Conservation (phyloP, 495 filamentous ascomycete species). For the Hypomontagnella monticulosa region DNA sequence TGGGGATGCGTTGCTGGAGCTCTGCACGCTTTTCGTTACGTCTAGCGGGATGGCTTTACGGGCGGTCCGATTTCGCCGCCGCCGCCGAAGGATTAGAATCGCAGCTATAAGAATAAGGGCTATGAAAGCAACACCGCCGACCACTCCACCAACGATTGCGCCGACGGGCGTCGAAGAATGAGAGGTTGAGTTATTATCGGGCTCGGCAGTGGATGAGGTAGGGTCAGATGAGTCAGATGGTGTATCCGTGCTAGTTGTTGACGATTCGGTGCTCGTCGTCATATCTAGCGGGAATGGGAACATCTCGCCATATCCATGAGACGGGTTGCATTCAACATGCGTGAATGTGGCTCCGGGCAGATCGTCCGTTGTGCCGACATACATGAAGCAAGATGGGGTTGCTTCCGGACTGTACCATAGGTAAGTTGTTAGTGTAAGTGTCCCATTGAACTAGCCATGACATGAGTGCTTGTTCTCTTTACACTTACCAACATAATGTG, state of each 20-base stretch:
- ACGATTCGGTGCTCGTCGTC: slow-evolving; percentile 12
- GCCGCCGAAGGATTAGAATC: slow-evolving; percentile 17
- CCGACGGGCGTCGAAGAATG: slow-evolving; percentile 24
- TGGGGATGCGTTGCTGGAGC: slow-evolving; percentile 17
- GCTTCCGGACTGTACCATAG: slow-evolving; percentile 18
- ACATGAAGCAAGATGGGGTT: slow-evolving; percentile 35
- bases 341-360: slow-evolving; percentile 29
- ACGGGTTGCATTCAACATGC: slow-evolving; percentile 35
- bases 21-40: slow-evolving; percentile 7
- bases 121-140: slow-evolving; percentile 33
- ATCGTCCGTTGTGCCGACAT: slow-evolving; percentile 28
- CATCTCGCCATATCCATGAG: slow-evolving; percentile 36
- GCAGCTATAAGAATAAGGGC: slow-evolving; percentile 11
- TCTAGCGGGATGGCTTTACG: not conserved
- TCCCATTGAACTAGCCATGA: not conserved
- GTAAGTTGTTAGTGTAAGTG: not conserved
- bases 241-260: slow-evolving; percentile 3
- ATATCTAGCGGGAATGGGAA: slow-evolving; percentile 38
- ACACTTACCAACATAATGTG: slow-evolving; percentile 43
- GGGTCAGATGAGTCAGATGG: not conserved
- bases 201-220: not conserved
- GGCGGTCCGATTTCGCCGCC: not conserved
- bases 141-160: slow-evolving; percentile 32
- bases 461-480: not conserved
- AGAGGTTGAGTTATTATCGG: not conserved